phyloP scores from a whole-genome alignment of 2,329 filamentous ascomycete species.

The Apiospora aurea region DNA sequence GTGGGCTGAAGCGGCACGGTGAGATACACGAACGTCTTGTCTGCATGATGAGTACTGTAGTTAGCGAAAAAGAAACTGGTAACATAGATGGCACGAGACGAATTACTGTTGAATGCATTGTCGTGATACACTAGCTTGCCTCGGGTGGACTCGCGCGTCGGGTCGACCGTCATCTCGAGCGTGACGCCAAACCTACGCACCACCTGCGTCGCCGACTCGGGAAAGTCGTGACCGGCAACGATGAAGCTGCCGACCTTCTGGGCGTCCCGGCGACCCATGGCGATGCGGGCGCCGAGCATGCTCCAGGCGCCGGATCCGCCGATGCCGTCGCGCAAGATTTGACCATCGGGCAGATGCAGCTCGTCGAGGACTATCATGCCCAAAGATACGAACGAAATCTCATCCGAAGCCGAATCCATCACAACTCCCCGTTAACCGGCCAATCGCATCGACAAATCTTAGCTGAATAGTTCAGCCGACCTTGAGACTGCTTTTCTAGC shows the following conservation, averaged over 20 bases:
- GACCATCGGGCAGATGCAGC: constrained; percentile 38
- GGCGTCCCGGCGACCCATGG: not conserved
- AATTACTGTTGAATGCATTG: constrained; percentile 40
- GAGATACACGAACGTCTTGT: constrained; percentile 34
- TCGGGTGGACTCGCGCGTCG: constrained; percentile 26
- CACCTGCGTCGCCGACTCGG: not conserved
- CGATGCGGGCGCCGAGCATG: constrained; percentile 30
- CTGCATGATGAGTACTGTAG: constrained; percentile 23
- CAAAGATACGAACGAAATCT: constrained; percentile 39
- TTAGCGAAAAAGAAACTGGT: not conserved
- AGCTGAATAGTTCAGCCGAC: too few species aligned
- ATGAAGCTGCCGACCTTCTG: constrained; percentile 27
- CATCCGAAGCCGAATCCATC: not conserved
- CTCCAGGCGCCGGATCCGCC: constrained; percentile 44
- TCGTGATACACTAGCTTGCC: constrained; percentile 33
- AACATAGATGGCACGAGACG: not conserved
- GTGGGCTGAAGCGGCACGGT: constrained; percentile 31
- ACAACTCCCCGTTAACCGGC: too few species aligned
- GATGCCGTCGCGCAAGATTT: constrained; percentile 37
- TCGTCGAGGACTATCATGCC: constrained; percentile 46
- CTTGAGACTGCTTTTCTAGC: too few species aligned
- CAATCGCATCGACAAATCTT: too few species aligned
- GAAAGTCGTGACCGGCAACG: constrained; percentile 31
- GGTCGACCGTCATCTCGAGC: constrained; percentile 17
- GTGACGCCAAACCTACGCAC: constrained; percentile 25